These are phyloP conservation scores for Priceomyces fermenticarens DNA, from an alignment of 805 yeast species.

Conservation along the genomic window DNA sequence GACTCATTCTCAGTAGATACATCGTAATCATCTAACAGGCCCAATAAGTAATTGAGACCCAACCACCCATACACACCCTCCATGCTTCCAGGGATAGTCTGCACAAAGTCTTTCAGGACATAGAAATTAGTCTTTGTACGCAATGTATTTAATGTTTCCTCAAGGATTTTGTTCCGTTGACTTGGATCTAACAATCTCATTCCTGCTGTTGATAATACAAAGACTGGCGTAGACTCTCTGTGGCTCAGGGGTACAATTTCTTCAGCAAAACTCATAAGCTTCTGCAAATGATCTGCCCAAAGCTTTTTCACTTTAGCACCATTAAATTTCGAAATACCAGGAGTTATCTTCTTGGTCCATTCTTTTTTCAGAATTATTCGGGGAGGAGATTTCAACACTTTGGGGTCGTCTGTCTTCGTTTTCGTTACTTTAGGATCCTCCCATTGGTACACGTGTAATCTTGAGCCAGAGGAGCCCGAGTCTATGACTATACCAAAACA, in stretches of 20 bases:
- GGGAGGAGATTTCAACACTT: conserved; percentile 59
- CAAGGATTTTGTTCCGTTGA: conserved; percentile 52
- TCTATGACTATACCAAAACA: conserved; percentile 87
- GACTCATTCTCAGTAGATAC: conserved; percentile 46
- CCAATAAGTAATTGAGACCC: conserved; percentile 79
- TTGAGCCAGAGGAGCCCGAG: conserved; percentile 94
- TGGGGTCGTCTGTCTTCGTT: conserved; percentile 22
- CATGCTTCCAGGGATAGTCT: conserved; percentile 88
- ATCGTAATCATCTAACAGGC: conserved; percentile 53
- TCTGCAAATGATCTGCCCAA: conserved; percentile 69
- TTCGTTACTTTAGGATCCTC: conserved; percentile 36
- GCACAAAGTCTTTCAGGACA: conserved; percentile 59
- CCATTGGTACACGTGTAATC: conserved; percentile 85
- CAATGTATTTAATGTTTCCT: conserved; percentile 58
- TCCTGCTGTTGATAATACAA: conserved; percentile 94
- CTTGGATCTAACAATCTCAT: conserved; percentile 72
- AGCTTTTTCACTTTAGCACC: conserved; percentile 47
- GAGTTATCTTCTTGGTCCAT: conserved; percentile 73
- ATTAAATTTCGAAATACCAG: conserved; percentile 75
- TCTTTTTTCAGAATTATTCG: conserved; percentile 56
- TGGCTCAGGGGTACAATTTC: conserved; percentile 61
- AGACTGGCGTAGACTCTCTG: conserved; percentile 73
- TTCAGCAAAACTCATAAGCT: conserved; percentile 67
- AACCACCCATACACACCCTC: conserved; percentile 98
- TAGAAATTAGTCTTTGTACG: conserved; percentile 53